Evolutionary conservation across 2,329 filamentous ascomycete species (phyloP).

Genomic region (Sclerotinia minor): DNA sequence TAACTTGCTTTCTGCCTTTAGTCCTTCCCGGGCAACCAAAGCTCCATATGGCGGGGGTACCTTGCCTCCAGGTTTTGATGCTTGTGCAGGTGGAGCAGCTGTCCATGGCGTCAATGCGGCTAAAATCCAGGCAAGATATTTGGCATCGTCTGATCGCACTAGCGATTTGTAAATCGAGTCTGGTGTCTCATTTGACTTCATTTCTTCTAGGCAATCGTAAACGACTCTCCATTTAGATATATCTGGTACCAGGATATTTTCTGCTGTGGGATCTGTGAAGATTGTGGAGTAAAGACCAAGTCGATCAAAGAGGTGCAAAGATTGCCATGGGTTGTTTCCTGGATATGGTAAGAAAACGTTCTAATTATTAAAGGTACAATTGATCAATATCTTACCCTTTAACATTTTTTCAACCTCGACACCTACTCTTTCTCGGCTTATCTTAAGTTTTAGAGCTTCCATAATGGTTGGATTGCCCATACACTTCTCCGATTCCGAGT

Average conservation of each 20-base stretch:
- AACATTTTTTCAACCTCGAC: conserved; percentile 91
- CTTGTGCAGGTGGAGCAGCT: conserved; percentile 48
- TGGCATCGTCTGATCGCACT: conserved; percentile 61
- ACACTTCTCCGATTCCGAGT: conserved; percentile 62
- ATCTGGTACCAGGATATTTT: conserved; percentile 55
- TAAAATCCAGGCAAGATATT: conserved; percentile 75
- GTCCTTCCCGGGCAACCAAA: conserved; percentile 70
- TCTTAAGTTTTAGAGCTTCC: conserved; percentile 77
- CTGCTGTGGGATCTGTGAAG: conserved; percentile 66
- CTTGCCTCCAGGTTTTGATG: conserved; percentile 48
- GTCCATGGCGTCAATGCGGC: conserved; percentile 74
- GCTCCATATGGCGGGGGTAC: conserved; percentile 58
- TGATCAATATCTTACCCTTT: conserved; percentile 53
- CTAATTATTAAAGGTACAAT: neutral
- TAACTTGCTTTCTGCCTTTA: conserved; percentile 77
- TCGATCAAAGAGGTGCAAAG: conserved; percentile 65
- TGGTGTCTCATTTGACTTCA: conserved; percentile 49
- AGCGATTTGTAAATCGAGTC: conserved; percentile 56
- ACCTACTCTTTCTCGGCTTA: conserved; percentile 86
- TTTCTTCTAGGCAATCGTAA: conserved; percentile 62
- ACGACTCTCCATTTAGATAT: conserved; percentile 60
- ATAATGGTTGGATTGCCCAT: conserved; percentile 83
- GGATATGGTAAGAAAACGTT: conserved; percentile 26
- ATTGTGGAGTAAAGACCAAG: conserved; percentile 70
- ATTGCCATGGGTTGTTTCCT: conserved; percentile 60